phyloP scores from a whole-genome alignment of 805 yeast species.

The Wickerhamiella galacta region DNA sequence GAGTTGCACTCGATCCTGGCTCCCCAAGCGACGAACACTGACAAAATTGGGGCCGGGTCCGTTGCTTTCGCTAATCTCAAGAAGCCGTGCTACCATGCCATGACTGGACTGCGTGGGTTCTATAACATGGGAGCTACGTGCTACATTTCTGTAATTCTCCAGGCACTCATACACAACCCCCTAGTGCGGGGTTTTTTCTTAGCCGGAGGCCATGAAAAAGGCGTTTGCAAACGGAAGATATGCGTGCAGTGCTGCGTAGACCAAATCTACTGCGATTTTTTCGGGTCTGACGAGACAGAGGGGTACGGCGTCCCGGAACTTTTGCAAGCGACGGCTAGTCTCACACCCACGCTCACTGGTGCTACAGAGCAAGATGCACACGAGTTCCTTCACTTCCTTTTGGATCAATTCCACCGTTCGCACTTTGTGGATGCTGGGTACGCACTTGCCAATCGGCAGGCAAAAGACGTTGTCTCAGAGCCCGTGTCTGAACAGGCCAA shows the following conservation, averaged over 20 bases:
- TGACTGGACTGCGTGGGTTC: constrained; percentile 73
- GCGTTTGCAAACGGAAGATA: constrained; percentile 20
- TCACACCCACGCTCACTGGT: constrained; percentile 71
- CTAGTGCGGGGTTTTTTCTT: constrained; percentile 62
- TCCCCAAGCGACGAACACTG: not conserved
- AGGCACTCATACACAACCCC: constrained; percentile 82
- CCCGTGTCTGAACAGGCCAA: constrained; percentile 4
- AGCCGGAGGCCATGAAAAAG: constrained; percentile 54
- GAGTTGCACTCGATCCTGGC: constrained; percentile 4
- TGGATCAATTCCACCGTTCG: constrained; percentile 58
- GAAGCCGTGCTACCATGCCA: constrained; percentile 28
- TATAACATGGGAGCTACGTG: constrained; percentile 95
- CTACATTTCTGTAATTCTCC: constrained; percentile 87
- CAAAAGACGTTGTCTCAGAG: constrained; percentile 1
- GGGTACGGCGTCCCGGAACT: constrained; percentile 73
- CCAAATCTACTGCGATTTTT: constrained; percentile 58
- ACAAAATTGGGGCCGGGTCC: not conserved
- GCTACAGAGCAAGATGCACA: constrained; percentile 97
- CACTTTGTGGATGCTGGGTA: constrained; percentile 7
- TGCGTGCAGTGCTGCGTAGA: constrained; percentile 83
- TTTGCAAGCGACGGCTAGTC: constrained; percentile 35
- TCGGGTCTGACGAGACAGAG: constrained; percentile 39
- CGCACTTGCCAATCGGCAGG: not conserved
- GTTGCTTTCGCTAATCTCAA: not conserved
- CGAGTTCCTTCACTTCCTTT: constrained; percentile 85